phyloP scores from a whole-genome alignment of 331 rosid species.

The Pyrus hybrid region DNA sequence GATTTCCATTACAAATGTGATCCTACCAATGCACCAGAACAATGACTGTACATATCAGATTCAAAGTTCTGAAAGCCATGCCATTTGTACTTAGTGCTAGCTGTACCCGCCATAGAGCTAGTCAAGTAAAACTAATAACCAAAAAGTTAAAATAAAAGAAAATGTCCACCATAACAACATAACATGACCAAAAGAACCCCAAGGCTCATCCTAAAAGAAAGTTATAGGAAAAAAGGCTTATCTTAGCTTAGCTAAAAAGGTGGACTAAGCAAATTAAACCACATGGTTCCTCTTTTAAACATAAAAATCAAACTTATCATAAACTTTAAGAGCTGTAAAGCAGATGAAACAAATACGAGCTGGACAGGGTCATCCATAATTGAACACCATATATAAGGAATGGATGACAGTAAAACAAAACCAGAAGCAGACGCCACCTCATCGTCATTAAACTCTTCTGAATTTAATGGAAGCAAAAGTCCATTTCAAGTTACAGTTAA shows the following conservation, averaged over 20 bases:
- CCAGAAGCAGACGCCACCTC: slow-evolving; percentile 12
- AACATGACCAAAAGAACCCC: neutral
- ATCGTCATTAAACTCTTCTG: slow-evolving; percentile 16
- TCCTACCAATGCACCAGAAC: neutral
- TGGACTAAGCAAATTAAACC: neutral
- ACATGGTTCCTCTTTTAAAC: neutral
- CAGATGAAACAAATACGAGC: neutral
- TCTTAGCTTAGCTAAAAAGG: neutral
- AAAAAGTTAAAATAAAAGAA: neutral
- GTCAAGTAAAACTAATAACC: neutral
- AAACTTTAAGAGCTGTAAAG: neutral
- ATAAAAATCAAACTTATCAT: neutral
- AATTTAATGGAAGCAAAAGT: neutral
- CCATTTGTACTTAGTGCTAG: neutral
- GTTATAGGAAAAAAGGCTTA: neutral
- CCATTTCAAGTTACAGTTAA: slow-evolving; percentile 6
- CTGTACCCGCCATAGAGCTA: neutral
- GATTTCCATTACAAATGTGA: neutral
- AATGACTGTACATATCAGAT: neutral
- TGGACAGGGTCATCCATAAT: neutral
- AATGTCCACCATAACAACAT: neutral
- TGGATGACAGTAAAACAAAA: slow-evolving; percentile 17
- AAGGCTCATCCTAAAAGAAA: neutral
- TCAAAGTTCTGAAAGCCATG: neutral
- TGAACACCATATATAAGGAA: slow-evolving; percentile 12